Evolutionary conservation across 2,329 filamentous ascomycete genomes (phyloP), one percentile per base, ranked within the genome.

Genomic region (Blastomyces emzantsi): DNA sequence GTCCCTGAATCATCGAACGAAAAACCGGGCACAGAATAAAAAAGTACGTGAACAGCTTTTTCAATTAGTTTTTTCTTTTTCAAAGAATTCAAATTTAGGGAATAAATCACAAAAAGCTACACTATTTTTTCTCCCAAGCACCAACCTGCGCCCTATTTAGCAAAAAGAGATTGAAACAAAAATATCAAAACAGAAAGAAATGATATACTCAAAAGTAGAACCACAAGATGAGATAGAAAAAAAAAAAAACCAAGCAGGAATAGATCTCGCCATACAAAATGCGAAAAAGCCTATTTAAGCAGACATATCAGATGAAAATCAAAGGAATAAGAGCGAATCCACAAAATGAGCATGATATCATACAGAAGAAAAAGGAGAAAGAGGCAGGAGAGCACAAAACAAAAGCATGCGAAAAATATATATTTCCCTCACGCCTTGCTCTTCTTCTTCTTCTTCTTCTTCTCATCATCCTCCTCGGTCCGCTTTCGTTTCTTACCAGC

Each of bases 401-500:
- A 65, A 64, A 64, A 67, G 1, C 17, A n/a, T 19, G 66, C 64
- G 66, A 55, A 33, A n/a, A 9, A 30, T 8, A 33, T 17, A 68
- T 8, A 59, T 67, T 69, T 62, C 69, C 19, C 64, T 70, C 72
- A 75, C 36, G 70, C 72, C 81, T 88, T 87, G 73, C 82, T 80
- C 77, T 85, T 85, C 76, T 85, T 85, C 75, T 88, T 83, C 77
- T 88, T 83, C 78, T 83, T 82, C 76, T 84, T 83, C 69, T 78
- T 86, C 65, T 85, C 88, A 59, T 85, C 85, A 65, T 82, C 78
- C 33, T 81, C 79, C 45, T 77, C 81, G 63, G 76, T 75, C 62
- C 78, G 81, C 79, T 90, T 89, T 74, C 87, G 84, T 83, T 90
- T 90, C 84, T 90, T 90, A 76, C 82, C 83, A 70, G 82, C 82